These are phyloP conservation scores for Zymoseptoria brevis DNA, from an alignment of 2,329 filamentous ascomycete genomes.

Conservation along the genomic window DNA sequence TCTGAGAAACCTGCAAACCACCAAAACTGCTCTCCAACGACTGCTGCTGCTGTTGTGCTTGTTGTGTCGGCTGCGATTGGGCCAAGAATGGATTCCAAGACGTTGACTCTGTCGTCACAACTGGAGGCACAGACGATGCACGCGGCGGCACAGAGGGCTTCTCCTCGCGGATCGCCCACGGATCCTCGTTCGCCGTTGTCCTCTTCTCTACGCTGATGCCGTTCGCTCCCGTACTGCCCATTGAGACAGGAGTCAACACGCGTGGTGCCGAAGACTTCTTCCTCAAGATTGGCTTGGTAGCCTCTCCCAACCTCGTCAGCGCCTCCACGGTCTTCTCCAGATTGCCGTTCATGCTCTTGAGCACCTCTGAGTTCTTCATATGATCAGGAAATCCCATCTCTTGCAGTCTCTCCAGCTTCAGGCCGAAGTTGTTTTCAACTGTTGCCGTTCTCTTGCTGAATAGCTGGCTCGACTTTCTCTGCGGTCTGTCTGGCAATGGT, in stretches of 20 bases:
- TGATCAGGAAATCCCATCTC: slow-evolving; percentile 91
- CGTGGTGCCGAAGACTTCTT: slow-evolving; percentile 26
- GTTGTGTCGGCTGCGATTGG: slow-evolving; percentile 26
- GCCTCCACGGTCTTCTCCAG: slow-evolving; percentile 80
- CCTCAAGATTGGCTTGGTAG: slow-evolving; percentile 36
- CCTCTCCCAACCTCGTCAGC: slow-evolving; percentile 73
- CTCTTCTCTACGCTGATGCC: slow-evolving; percentile 38
- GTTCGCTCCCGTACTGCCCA: slow-evolving; percentile 38
- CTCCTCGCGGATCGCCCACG: slow-evolving; percentile 39
- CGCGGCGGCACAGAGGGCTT: slow-evolving; percentile 25
- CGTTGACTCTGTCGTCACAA: slow-evolving; percentile 25
- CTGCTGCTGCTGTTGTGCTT: slow-evolving; percentile 20
- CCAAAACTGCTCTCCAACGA: slow-evolving; percentile 50
- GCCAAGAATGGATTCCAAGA: slow-evolving; percentile 64
- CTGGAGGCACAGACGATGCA: slow-evolving; percentile 28
- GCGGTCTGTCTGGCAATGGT: slow-evolving; percentile 16
- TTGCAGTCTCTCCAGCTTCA: slow-evolving; percentile 66
- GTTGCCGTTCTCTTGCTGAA: slow-evolving; percentile 38
- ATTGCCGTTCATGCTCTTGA: slow-evolving; percentile 78
- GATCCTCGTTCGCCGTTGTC: slow-evolving; percentile 28
- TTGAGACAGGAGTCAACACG: slow-evolving; percentile 34
- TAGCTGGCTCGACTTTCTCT: slow-evolving; percentile 43
- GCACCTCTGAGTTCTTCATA: slow-evolving; percentile 68
- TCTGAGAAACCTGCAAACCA: slow-evolving; percentile 55
- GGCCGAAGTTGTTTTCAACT: slow-evolving; percentile 60